Evolutionary conservation across 768 basidiomycete genomes (phyloP).

Genomic region (Boletus vermiculosoides): DNA sequence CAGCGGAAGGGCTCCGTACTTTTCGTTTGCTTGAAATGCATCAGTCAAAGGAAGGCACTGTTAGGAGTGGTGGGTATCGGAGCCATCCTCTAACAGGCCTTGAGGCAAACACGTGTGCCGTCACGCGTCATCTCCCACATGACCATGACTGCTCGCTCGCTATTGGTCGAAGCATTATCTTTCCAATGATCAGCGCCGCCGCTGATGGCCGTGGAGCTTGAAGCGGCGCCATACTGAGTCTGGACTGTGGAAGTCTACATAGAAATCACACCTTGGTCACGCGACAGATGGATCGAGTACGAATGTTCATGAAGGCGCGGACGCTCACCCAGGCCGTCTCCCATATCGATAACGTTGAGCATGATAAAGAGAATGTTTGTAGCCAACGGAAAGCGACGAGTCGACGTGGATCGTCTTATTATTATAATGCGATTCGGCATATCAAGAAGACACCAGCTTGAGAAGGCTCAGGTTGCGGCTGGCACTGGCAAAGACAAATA

Average conservation of each 20-base stretch:
- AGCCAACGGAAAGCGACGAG: neutral
- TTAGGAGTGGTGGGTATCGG: constrained; percentile 10
- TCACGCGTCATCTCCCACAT: neutral
- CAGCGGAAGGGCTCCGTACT: neutral
- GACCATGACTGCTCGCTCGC: neutral
- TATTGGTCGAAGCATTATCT: neutral
- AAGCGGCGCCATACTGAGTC: neutral
- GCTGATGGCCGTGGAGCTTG: constrained; percentile 13
- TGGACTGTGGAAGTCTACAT: neutral
- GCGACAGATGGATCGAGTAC: neutral
- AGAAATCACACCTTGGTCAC: neutral
- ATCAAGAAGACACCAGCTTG: neutral
- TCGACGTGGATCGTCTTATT: neutral
- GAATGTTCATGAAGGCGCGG: no score
- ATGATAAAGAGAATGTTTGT: neutral
- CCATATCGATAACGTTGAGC: neutral
- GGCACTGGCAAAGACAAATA: constrained; percentile 11
- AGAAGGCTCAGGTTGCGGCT: neutral
- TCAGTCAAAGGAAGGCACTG: constrained; percentile 5
- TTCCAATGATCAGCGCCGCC: neutral
- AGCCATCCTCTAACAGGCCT: constrained; percentile 5
- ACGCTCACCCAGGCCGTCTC: neutral
- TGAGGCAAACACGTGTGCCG: constrained; percentile 22
- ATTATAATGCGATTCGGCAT: neutral
- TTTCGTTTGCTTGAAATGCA: neutral